A percentile compares a stretch with the other conserved stretches of the same genome.
These are phyloP conservation scores for Leccinum disarticulatum DNA, from an alignment of 768 basidiomycete genomes.

Conservation along the genomic window DNA sequence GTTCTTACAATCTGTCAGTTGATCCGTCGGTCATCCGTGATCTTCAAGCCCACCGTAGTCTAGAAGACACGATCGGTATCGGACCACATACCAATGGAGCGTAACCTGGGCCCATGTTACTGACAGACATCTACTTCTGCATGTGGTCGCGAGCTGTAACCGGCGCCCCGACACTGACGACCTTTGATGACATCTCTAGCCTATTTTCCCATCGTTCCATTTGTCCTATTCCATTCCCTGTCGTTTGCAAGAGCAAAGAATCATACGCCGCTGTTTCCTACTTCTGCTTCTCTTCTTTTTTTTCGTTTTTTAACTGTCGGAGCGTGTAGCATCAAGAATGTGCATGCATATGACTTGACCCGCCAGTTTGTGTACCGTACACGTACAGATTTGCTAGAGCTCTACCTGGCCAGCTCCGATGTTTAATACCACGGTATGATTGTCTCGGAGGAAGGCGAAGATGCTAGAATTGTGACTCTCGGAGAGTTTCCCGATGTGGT, in stretches of 20 bases:
- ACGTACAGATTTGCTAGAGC: constrained; percentile 28
- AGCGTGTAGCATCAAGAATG: constrained; percentile 27
- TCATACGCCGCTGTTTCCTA: constrained; percentile 12
- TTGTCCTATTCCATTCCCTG: constrained; percentile 18
- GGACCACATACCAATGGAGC: constrained; percentile 33
- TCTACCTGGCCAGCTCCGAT: constrained; percentile 14
- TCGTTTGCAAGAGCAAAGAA: constrained; percentile 18
- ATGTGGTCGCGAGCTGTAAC: constrained; percentile 24
- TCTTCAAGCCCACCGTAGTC: constrained; percentile 81
- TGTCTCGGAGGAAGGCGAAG: not conserved
- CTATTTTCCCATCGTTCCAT: constrained; percentile 19
- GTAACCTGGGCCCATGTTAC: constrained; percentile 16
- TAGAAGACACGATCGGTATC: constrained; percentile 53
- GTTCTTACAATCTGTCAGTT: constrained; percentile 46
- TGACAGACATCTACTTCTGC: constrained; percentile 17
- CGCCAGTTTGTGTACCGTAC: constrained; percentile 23
- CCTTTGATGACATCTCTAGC: constrained; percentile 28
- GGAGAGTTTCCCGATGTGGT: constrained; percentile 4
- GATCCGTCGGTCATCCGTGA: constrained; percentile 88
- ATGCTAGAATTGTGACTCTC: not conserved
- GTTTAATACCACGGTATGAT: constrained; percentile 9
- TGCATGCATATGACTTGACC: constrained; percentile 29
- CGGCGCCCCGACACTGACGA: constrained; percentile 25
- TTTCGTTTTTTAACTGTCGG: constrained; percentile 7
- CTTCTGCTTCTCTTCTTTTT: constrained; percentile 6